phyloP scores from a whole-genome alignment of 108 stramenopile genomes.

The Cyclostephanos invisitatus region DNA sequence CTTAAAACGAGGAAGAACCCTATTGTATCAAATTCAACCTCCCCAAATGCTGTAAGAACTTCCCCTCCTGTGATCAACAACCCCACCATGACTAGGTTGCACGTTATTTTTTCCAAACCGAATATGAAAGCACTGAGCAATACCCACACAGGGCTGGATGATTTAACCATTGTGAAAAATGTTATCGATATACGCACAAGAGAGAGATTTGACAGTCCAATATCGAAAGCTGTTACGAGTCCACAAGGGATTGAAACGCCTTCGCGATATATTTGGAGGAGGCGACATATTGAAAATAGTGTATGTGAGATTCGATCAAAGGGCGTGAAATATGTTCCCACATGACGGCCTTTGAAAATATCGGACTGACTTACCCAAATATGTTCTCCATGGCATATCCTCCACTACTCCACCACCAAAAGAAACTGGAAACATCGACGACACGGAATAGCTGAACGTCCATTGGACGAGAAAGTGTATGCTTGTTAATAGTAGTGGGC shows the following conservation, averaged over 20 bases:
- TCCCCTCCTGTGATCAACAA: conserved; percentile 75
- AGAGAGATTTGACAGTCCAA: conserved; percentile 82
- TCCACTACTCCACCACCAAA: conserved; percentile 68
- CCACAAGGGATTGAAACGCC: conserved; percentile 81
- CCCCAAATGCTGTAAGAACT: conserved; percentile 75
- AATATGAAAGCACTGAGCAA: conserved; percentile 78
- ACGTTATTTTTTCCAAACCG: conserved; percentile 81
- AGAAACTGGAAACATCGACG: conserved; percentile 52
- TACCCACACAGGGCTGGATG: conserved; percentile 85
- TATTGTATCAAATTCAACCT: conserved; percentile 55
- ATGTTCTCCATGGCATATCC: conserved; percentile 73
- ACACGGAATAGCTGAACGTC: conserved; percentile 60
- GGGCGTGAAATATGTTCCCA: background rate
- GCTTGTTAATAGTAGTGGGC: conserved; percentile 81
- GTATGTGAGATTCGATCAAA: background rate
- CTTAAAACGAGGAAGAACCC: conserved; percentile 75
- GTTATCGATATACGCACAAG: conserved; percentile 79
- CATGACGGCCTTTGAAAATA: background rate
- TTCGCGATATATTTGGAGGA: background rate
- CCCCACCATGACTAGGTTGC: conserved; percentile 68
- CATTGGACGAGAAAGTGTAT: conserved; percentile 87
- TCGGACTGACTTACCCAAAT: conserved; percentile 35
- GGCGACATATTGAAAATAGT: background rate
- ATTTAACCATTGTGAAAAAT: conserved; percentile 90
- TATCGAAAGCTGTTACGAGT: conserved; percentile 74